These are phyloP conservation scores for Infundibulicybe gibba DNA, from an alignment of 768 basidiomycete genomes.

Conservation along the genomic window DNA sequence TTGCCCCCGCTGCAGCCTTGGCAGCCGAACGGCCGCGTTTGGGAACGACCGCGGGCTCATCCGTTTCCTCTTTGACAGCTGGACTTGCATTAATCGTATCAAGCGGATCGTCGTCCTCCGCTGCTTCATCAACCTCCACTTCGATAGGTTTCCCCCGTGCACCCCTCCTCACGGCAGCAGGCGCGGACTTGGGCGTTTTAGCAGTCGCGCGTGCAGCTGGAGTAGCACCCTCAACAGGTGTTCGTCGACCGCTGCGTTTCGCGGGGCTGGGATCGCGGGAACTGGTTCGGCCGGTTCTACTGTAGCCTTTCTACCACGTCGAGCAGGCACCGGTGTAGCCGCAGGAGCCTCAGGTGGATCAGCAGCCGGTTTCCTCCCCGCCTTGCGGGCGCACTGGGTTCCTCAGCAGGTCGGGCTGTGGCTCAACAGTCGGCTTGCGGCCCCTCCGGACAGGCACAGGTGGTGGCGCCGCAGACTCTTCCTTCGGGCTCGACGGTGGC, in stretches of 20 bases:
- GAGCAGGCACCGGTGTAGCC: constrained; percentile 5
- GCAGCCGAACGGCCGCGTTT: constrained; percentile 7
- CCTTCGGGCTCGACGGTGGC: constrained; percentile 3
- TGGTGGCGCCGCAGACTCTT: neutral
- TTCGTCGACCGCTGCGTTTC: neutral
- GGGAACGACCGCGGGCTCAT: constrained; percentile 13
- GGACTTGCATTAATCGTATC: constrained; percentile 13
- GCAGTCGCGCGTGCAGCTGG: neutral
- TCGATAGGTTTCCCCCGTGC: constrained; percentile 13
- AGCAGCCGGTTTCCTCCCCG: constrained; percentile 5
- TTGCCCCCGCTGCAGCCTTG: neutral
- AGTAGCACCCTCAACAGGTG: neutral
- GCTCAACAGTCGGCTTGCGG: constrained; percentile 13
- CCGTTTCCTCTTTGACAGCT: constrained; percentile 15
- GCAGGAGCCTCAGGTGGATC: neutral
- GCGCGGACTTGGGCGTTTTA: neutral
- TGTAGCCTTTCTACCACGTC: constrained; percentile 3
- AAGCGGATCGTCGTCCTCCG: constrained; percentile 16
- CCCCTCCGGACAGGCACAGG: constrained; percentile 9
- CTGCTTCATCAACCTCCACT: constrained; percentile 8
- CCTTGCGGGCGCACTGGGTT: constrained; percentile 3
- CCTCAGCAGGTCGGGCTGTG: constrained; percentile 5
- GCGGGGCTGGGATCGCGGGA: neutral
- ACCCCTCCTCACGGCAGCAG: constrained; percentile 7
- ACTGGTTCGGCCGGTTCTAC: constrained; percentile 7